These are phyloP conservation scores for Ganoderma meredithae DNA, from an alignment of 1,284 basidiomycete species.

Conservation along the genomic window DNA sequence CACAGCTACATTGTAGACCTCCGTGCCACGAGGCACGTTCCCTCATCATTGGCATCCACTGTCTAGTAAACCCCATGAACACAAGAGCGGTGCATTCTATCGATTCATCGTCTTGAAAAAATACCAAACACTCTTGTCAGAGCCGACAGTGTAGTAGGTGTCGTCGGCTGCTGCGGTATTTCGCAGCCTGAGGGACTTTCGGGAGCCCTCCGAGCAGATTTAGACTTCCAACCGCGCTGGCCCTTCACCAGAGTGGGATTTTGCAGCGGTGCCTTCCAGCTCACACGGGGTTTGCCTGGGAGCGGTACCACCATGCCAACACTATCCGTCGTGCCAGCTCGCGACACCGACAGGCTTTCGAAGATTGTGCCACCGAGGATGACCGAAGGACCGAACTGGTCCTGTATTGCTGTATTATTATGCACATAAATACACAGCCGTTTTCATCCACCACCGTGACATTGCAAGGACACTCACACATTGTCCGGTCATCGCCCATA, in stretches of 20 bases:
- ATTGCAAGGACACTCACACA: not conserved
- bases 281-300: not conserved
- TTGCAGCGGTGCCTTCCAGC: not conserved
- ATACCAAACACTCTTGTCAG: not conserved
- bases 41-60: no score
- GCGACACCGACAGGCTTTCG: not conserved
- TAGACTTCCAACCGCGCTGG: not conserved
- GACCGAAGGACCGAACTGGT: not conserved
- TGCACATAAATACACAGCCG: not conserved
- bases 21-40: no score
- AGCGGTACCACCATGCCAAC: not conserved
- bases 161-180: not conserved
- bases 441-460: not conserved
- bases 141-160: not conserved
- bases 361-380: not conserved
- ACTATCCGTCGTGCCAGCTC: not conserved
- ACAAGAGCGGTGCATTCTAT: not conserved
- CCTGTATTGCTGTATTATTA: not conserved
- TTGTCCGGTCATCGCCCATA: not conserved
- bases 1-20: no score
- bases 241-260: not conserved
- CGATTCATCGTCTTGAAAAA: not conserved
- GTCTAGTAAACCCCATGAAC: no score
- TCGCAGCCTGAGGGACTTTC: not conserved
- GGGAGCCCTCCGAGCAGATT: not conserved